A percentile compares a stretch with the other conserved stretches of the same genome.
Evolutionary conservation across 1,284 basidiomycete species (phyloP).

Genomic region (Limonomyces culmigenus): DNA sequence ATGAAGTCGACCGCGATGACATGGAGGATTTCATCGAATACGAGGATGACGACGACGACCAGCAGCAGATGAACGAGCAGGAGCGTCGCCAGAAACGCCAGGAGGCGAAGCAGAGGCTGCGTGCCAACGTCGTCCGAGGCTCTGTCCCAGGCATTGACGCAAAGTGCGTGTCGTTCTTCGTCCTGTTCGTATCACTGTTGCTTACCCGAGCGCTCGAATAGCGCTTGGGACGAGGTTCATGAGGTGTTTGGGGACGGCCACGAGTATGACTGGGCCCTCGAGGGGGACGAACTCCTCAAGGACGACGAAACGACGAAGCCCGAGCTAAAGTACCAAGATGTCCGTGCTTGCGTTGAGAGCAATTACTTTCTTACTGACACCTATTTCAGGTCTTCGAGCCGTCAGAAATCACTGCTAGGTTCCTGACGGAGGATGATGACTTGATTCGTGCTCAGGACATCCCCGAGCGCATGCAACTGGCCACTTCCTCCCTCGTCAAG

Average conservation of each 20-base stretch:
- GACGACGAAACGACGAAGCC: slow-evolving; percentile 49
- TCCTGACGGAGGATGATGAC: slow-evolving; percentile 92
- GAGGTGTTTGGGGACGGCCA: slow-evolving; percentile 96
- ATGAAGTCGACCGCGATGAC: slow-evolving; percentile 49
- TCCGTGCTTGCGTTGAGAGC: slow-evolving; percentile 21
- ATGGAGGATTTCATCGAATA: slow-evolving; percentile 88
- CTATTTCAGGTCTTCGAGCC: slow-evolving; percentile 84
- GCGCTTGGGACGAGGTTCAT: slow-evolving; percentile 93
- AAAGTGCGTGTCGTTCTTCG: slow-evolving; percentile 37
- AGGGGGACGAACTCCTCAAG: slow-evolving; percentile 52
- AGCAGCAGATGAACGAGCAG: slow-evolving; percentile 50
- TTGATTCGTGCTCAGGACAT: slow-evolving; percentile 82
- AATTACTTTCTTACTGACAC: slow-evolving; percentile 1
- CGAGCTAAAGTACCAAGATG: slow-evolving; percentile 82
- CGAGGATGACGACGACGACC: slow-evolving; percentile 68
- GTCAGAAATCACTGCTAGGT: slow-evolving; percentile 82
- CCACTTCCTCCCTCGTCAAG: slow-evolving; percentile 67
- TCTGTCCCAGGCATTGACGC: slow-evolving; percentile 67
- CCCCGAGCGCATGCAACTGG: slow-evolving; percentile 93
- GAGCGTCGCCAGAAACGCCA: slow-evolving; percentile 58
- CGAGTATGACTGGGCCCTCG: slow-evolving; percentile 92
- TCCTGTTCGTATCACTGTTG: too few species aligned
- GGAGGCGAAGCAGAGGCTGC: slow-evolving; percentile 44
- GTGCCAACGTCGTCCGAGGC: too few species aligned
- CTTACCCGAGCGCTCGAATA: too few species aligned